Percentiles rank a stretch among this genome's conserved stretches.
Conservation (phyloP, 176 grass and related monocot genomes). For the Sorghum bicolor region Sorghum_bicolor_NCBIv3 NC_012873.2:53432501-53433000, state of each 20-base stretch:
- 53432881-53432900: not conserved
- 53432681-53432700: not conserved
- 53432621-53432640: constrained; percentile 6
- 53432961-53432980: constrained; percentile 15
- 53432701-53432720: constrained; percentile 11
- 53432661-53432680: not conserved
- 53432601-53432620: not conserved
- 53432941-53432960: not conserved
- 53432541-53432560: not conserved
- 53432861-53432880: no score
- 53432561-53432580: not conserved
- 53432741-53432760: not conserved
- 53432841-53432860: no score
- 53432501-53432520: not conserved
- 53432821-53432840: not conserved
- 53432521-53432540: not conserved
- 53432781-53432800: constrained; percentile 9
- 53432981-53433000: constrained; percentile 28
- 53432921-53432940: constrained; percentile 10
- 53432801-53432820: constrained; percentile 20
- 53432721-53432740: not conserved
- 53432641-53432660: not conserved
- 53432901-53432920: not conserved
- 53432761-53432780: not conserved
- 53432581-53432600: not conserved